phyloP scores from a whole-genome alignment of 345 rosid genomes.

The Brassica rapa region DNA sequence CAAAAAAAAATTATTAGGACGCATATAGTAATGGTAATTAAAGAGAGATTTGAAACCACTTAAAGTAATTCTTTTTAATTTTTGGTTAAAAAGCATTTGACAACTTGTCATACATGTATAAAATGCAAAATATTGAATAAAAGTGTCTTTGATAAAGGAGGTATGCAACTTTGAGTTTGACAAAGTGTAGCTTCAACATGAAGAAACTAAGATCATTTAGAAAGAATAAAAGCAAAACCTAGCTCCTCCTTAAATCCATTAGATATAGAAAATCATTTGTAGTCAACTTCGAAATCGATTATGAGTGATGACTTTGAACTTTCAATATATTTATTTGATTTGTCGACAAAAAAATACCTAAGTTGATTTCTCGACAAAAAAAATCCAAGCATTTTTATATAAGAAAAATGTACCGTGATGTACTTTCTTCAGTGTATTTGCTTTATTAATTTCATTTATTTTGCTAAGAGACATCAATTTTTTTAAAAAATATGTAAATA shows the following conservation, averaged over 20 bases:
- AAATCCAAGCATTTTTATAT: neutral
- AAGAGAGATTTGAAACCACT: conserved; percentile 24
- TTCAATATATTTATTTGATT: conserved; percentile 2
- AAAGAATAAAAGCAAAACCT: conserved; percentile 40
- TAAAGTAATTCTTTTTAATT: neutral
- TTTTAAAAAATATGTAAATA: neutral
- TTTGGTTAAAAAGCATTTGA: conserved; percentile 30
- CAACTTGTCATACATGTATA: conserved; percentile 6
- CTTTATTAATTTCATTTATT: neutral
- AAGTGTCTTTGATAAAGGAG: conserved; percentile 38
- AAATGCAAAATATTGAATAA: neutral
- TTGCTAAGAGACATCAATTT: neutral
- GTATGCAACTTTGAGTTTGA: conserved; percentile 42
- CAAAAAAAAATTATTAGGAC: neutral
- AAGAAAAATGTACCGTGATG: neutral
- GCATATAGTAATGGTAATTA: neutral
- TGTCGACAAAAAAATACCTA: neutral
- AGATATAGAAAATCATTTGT: conserved; percentile 26
- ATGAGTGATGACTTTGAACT: conserved; percentile 37
- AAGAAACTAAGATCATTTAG: conserved; percentile 42
- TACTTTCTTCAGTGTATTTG: neutral
- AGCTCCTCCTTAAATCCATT: conserved; percentile 29
- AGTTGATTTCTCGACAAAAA: neutral
- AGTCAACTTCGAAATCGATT: conserved; percentile 39
- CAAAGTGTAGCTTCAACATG: conserved; percentile 45